Conservation (phyloP, 768 basidiomycete genomes). For the Amanita exitialis region DNA sequence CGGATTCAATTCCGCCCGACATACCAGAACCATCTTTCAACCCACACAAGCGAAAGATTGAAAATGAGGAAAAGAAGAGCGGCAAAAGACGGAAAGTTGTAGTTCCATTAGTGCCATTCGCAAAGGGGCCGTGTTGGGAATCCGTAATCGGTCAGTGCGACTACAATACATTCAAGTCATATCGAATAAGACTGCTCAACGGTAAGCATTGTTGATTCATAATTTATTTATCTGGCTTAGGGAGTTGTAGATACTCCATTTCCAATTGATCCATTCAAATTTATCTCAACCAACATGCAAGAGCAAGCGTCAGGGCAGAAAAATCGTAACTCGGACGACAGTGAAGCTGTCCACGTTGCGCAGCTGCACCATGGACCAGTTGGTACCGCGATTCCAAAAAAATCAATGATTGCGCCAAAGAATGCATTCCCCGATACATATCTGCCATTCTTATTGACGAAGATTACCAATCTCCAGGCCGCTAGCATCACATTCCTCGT, state of each 20-base stretch:
- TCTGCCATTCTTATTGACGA: constrained; percentile 48
- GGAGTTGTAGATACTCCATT: constrained; percentile 50
- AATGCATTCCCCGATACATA: constrained; percentile 61
- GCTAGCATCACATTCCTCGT: constrained; percentile 57
- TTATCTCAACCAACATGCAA: constrained; percentile 41
- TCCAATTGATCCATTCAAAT: constrained; percentile 73
- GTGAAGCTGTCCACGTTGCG: constrained; percentile 25
- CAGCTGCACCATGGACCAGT: constrained; percentile 29
- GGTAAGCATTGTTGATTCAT: constrained; percentile 31
- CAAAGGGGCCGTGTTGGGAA: constrained; percentile 82
- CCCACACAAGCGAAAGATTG: constrained; percentile 57
- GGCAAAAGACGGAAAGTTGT: constrained; percentile 72
- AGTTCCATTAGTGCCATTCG: constrained; percentile 68
- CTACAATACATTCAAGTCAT: constrained; percentile 62
- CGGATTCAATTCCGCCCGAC: constrained; percentile 26
- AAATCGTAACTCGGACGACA: constrained; percentile 9
- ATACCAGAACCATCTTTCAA: constrained; percentile 13
- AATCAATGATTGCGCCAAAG: constrained; percentile 30
- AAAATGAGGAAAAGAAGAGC: constrained; percentile 34
- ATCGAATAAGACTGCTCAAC: constrained; percentile 77
- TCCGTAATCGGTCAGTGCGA: constrained; percentile 51
- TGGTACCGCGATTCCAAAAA: constrained; percentile 17
- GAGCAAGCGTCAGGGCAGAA: constrained; percentile 21
- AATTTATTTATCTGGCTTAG: background rate
- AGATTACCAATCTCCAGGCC: constrained; percentile 50